These are phyloP conservation scores for Moniliella sp. DNA, from an alignment of 1,284 basidiomycete genomes.

Conservation along the genomic window DNA sequence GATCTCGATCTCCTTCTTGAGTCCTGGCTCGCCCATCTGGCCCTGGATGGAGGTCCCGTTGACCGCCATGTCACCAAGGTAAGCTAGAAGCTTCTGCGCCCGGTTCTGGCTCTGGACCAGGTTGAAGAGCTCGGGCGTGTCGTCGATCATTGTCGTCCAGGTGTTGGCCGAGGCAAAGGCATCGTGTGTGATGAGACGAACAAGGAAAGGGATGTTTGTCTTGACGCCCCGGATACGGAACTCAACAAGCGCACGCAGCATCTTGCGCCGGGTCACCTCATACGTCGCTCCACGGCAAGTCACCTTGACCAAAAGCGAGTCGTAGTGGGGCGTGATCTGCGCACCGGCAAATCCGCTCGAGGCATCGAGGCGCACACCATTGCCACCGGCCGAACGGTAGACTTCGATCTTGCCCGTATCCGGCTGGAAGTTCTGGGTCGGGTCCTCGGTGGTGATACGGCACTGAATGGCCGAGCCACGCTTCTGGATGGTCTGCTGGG, in stretches of 20 bases:
- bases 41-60: constrained; percentile 94
- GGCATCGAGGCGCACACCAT: constrained; percentile 90
- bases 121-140: constrained; percentile 93
- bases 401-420: constrained; percentile 99
- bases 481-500: constrained; percentile 86
- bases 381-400: constrained; percentile 91
- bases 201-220: constrained; percentile 90
- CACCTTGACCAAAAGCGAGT: constrained; percentile 92
- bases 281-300: constrained; percentile 90
- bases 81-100: constrained; percentile 88
- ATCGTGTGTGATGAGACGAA: constrained; percentile 86
- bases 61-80: constrained; percentile 90
- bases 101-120: constrained; percentile 92
- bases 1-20: constrained; percentile 67
- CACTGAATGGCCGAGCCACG: constrained; percentile 96
- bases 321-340: constrained; percentile 97
- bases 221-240: constrained; percentile 98
- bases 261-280: constrained; percentile 92
- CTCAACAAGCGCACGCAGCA: constrained; percentile 92
- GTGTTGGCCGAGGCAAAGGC: constrained; percentile 86
- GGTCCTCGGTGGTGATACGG: constrained; percentile 96
- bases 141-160: constrained; percentile 77
- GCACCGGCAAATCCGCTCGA: constrained; percentile 95
- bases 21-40: constrained; percentile 75
- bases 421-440: constrained; percentile 69